Percentiles rank a stretch among this genome's conserved stretches.
Evolutionary conservation across 1,139 yeast species (phyloP).

Genomic region (Hansenula anomala): DNA sequence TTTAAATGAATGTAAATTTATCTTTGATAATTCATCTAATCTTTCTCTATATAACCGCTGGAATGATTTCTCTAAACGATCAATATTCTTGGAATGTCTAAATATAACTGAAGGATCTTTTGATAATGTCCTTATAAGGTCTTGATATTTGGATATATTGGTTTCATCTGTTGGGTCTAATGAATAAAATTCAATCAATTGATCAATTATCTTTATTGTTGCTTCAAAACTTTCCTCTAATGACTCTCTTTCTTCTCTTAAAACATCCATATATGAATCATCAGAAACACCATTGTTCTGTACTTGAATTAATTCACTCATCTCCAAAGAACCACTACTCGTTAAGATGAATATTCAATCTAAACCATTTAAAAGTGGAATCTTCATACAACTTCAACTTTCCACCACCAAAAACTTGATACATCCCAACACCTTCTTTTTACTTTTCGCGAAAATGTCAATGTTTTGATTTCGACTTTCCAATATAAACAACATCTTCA

Average conservation of each 20-base stretch:
- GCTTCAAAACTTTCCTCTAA: conserved; percentile 9
- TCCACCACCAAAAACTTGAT: too few relatives aligned
- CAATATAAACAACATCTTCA: not conserved
- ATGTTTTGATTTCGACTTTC: not conserved
- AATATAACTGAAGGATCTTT: not conserved
- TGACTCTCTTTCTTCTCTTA: conserved; percentile 11
- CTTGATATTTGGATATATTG: too few relatives aligned
- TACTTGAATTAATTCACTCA: not conserved
- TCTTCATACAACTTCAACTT: too few relatives aligned
- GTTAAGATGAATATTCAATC: too few relatives aligned
- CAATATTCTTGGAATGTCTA: conserved; percentile 3
- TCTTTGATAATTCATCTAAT: conserved; percentile 4
- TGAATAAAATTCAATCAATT: conserved; percentile 12
- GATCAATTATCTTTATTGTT: conserved; percentile 7
- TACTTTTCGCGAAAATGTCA: conserved; percentile 6
- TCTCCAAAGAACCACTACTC: too few relatives aligned
- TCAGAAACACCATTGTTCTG: not conserved
- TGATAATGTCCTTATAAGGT: not conserved
- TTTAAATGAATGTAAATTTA: conserved; percentile 8
- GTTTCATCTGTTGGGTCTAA: conserved; percentile 7
- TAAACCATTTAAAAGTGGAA: too few relatives aligned
- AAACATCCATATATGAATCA: not conserved
- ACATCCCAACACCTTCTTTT: not conserved
- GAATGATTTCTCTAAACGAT: conserved; percentile 12
- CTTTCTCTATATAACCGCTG: conserved; percentile 8